Evolutionary conservation across 768 basidiomycete genomes (phyloP), one percentile per base, ranked within the genome.

Genomic region (Vararia minispora): DNA sequence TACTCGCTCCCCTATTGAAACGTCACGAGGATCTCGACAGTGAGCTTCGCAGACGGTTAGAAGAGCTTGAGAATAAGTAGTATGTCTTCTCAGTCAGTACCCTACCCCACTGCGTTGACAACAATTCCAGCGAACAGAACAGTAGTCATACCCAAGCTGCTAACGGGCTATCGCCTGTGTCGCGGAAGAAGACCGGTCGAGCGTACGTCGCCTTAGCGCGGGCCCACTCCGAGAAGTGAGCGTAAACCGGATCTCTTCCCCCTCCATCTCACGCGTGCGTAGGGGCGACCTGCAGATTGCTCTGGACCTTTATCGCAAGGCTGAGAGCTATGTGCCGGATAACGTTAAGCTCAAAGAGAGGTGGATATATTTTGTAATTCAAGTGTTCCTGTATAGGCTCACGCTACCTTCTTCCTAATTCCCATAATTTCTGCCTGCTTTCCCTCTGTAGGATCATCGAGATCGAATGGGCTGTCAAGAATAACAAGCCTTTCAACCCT

Each of bases 201-300:
- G 84, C 85, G 1, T 86, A 86, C 51, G 81, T 88, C n/a, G 74
- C 81, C 17, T 72, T 87, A 18, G 87, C 87, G 11, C 71, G 87
- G 14, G 71, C 79, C 14, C 76, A 82, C 58, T 84, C 83, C 2
- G 79, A 87, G 56, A 82, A 82, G 86, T 87, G 49, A 16, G 74
- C 59, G 5, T 33, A n/a, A n/a, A n/a, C n/a, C n/a, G n/a, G 33
- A 16, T 46, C 33, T 38, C 28, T 21, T 30, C 6, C 16, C 17
- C 17, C 34, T 35, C 2, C 11, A 8, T 45, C 16, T 38, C 22
- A 14, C 13, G n/a, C 33, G 16, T 20, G 3, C 29, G 7, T 40
- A 87, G 84, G 64, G 81, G 80, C n/a, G 76, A 87, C 51, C 64
- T 87, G n/a, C 69, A 79, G 50, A 71, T 75, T 2, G 86, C 87